Evolutionary conservation across 2,329 filamentous ascomycete genomes (phyloP), one percentile per base, ranked within the genome.

Genomic region (Paecilomyces niveus): DNA sequence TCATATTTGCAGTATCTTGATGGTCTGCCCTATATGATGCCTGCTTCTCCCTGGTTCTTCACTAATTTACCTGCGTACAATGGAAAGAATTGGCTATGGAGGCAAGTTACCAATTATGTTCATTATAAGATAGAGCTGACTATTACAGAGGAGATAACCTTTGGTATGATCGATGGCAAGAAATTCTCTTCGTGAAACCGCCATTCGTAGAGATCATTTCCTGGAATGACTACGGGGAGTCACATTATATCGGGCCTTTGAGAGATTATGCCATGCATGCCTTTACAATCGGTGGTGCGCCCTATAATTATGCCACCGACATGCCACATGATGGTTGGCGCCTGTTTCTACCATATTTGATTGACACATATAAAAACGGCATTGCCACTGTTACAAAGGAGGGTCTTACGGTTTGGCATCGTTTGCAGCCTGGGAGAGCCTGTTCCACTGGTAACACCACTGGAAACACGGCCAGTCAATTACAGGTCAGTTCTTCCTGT

Each of bases 201-300:
- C 39, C 39, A 8, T 45, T 24, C 26, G 26, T 51, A 18, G 57
- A 81, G 70, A 81, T 85, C 51, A 78, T 84, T 53, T 81, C 80
- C 18, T 85, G 82, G 82, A 85, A 85, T 62, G 83, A 86, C 65
- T 85, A 78, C 60, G 83, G 83, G 33, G 83, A 86, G 67, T 80
- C 82, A 1, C 82, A 83, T 67, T 85, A 85, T 65, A 81, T 84
- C 61, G 78, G 78, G 22, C 78, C 81, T 7, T 9, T 45, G 2
- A 18, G 39, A 18, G 39, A 45, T 9, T 45, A 45, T 21, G 39
- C 39, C 15, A 45, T 45, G 39, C n/a, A 45, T 9, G 39, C 39
- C 5, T 45, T 45, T 9, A n/a, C 39, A 45, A 45, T 45, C 10
- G 54, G 54, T 9, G 26, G 10, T 5, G 53, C 53, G 11, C 29